phyloP scores from a whole-genome alignment of 441 rosid genomes.

The Breynia disticha region DNA sequence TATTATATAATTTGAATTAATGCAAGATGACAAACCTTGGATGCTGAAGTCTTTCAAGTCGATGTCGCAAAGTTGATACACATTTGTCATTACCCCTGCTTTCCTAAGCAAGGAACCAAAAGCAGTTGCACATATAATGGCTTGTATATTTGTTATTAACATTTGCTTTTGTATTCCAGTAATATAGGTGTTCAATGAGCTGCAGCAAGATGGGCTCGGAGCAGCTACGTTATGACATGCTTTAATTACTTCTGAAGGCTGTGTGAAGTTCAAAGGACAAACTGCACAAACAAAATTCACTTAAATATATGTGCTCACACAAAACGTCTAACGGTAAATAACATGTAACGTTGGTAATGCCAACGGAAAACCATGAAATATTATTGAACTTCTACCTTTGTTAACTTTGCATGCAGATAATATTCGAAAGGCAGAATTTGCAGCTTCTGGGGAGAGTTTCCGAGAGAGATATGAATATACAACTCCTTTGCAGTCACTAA shows the following conservation, averaged over 20 bases:
- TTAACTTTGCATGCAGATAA: slow-evolving; percentile 90
- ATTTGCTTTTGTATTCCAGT: slow-evolving; percentile 80
- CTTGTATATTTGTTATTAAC: slow-evolving; percentile 93
- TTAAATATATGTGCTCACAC: slow-evolving; percentile 1
- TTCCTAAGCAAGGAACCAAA: slow-evolving; percentile 75
- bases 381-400: slow-evolving; percentile 43
- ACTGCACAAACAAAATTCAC: slow-evolving; percentile 38
- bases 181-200: slow-evolving; percentile 76
- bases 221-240: slow-evolving; percentile 84
- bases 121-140: slow-evolving; percentile 77
- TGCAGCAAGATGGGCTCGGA: slow-evolving; percentile 89
- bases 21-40: slow-evolving; percentile 47
- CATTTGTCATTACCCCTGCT: slow-evolving; percentile 83
- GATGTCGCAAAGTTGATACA: slow-evolving; percentile 89
- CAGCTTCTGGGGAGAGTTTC: slow-evolving; percentile 59
- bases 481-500: slow-evolving; percentile 79
- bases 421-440: slow-evolving; percentile 68
- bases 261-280: slow-evolving; percentile 79
- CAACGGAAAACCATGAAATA: background rate
- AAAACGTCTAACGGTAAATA: background rate
- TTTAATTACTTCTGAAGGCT: slow-evolving; percentile 71
- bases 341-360: background rate
- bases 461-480: slow-evolving; percentile 73
- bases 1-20: slow-evolving; percentile 1
- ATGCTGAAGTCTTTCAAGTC: slow-evolving; percentile 96